Base-by-base conservation (phyloP, 2,329 filamentous ascomycete genomes). In the Didymosphaeria variabile region DNA sequence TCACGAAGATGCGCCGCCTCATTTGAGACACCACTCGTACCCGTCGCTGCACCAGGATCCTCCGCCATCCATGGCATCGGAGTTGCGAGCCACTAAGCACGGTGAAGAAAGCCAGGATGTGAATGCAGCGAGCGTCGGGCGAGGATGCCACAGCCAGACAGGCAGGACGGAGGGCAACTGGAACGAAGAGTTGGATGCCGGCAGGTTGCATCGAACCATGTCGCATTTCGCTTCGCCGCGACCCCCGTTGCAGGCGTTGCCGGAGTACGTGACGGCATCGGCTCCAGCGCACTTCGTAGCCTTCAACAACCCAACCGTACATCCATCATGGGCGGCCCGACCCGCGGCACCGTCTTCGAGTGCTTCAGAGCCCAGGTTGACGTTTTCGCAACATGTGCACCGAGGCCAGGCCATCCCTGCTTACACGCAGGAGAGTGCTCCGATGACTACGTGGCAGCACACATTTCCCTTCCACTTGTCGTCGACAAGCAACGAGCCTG, bases 241-340 rank as follows among this genome's bases (percentile, higher is more conserved):
- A 17, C 51, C 56, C 12, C 44, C 44, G 7, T 38, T 64, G 26
- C 59, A 60, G 6, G 36, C 58, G 9, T 56, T 57, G 6, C 58
- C 62, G 19, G 64, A 64, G n/a, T 42, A 38, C 26, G 19, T 46
- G 13, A 42, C 46, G 19, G 19, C 52, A 47, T 47, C 38, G 10
- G 36, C 47, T 4, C 45, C 53, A 42, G 31, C 53, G 26, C 59
- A 56, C 23, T 60, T 52, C 31, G 55, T 42, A n/a, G 54, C 52
- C 46, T 32, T 45, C 36, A 55, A 40, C 46, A 58, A 60, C 17
- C 58, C 57, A 8, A 68, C 45, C 31, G 60, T 63, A 15, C 63
- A 71, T 45, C 59, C 62, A 19, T 63, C 64, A 10, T 70, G 61
- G 59, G 55, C 67, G 60, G 69, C 55, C 46, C 67, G 69, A 26